Percentiles rank a stretch among this genome's conserved stretches.
phyloP scores from a whole-genome alignment of 2,329 filamentous ascomycete species.

The Fusarium sp. region DNA sequence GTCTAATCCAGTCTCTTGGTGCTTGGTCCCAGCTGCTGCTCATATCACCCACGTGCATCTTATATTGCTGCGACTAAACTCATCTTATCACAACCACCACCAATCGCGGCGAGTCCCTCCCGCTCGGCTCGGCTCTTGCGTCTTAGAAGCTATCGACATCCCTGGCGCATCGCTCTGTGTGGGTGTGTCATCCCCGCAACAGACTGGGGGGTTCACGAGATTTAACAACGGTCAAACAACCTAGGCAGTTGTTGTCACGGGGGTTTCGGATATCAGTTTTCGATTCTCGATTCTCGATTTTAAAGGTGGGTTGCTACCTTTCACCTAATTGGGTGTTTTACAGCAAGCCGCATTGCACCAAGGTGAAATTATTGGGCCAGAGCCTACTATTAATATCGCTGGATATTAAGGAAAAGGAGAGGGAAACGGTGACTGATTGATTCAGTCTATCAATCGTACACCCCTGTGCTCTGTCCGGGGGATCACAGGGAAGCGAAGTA shows the following conservation, averaged over 20 bases:
- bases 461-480: constrained; percentile 22
- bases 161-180: constrained; percentile 30
- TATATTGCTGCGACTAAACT: constrained; percentile 44
- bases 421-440: constrained; percentile 24
- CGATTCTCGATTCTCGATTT: constrained; percentile 38
- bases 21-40: constrained; percentile 19
- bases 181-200: constrained; percentile 39
- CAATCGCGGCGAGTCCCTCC: constrained; percentile 47
- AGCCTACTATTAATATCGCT: constrained; percentile 33
- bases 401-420: constrained; percentile 16
- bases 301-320: constrained; percentile 22
- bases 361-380: constrained; percentile 21
- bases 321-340: constrained; percentile 30
- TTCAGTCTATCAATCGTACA: constrained; percentile 17
- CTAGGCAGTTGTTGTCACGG: constrained; percentile 31
- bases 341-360: constrained; percentile 25
- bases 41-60: constrained; percentile 46
- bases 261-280: constrained; percentile 39
- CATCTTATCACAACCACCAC: constrained; percentile 47
- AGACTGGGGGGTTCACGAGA: constrained; percentile 32
- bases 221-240: constrained; percentile 30
- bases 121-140: constrained; percentile 46
- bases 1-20: constrained; percentile 27
- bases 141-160: constrained; percentile 39
- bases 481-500: constrained; percentile 34